Percentiles rank a stretch among this genome's conserved stretches.
Evolutionary conservation across 495 filamentous ascomycete genomes (phyloP).

Genomic region (Daldinia caldariorum): DNA sequence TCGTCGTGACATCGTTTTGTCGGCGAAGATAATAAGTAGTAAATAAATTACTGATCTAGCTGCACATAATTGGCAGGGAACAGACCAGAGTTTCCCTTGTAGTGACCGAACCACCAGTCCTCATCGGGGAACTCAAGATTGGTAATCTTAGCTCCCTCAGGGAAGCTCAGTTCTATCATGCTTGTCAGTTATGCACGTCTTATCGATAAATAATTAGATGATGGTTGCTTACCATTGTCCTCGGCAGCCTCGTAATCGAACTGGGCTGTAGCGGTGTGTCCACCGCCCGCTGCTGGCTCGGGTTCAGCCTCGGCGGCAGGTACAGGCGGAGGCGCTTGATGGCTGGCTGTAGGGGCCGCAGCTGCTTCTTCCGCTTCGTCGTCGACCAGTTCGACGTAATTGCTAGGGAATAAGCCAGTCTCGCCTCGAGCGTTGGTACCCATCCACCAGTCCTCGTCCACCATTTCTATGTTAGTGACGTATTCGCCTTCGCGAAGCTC

Average conservation of each 20-base stretch:
- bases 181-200: conserved; percentile 32
- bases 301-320: conserved; percentile 45
- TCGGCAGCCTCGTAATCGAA: conserved; percentile 99
- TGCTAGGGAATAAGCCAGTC: conserved; percentile 90
- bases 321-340: conserved; percentile 47
- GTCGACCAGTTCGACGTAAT: conserved; percentile 90
- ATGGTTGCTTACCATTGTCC: conserved; percentile 74
- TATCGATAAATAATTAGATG: background rate
- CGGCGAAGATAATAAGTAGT: conserved; percentile 2
- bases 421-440: conserved; percentile 84
- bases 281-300: conserved; percentile 48
- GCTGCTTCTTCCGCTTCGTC: conserved; percentile 52
- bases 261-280: conserved; percentile 78
- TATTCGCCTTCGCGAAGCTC: conserved; percentile 90
- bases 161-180: conserved; percentile 80
- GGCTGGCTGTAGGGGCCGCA: conserved; percentile 32
- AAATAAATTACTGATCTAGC: conserved; percentile 62
- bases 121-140: conserved; percentile 90
- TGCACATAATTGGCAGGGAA: conserved; percentile 91
- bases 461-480: conserved; percentile 96
- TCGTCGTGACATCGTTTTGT: conserved; percentile 10
- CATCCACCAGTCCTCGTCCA: conserved; percentile 98
- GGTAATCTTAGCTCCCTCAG: conserved; percentile 82
- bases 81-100: conserved; percentile 79
- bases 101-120: conserved; percentile 97